Evolutionary conservation across 2,329 filamentous ascomycete species (phyloP).

Genomic region (Aureobasidium musti): DNA sequence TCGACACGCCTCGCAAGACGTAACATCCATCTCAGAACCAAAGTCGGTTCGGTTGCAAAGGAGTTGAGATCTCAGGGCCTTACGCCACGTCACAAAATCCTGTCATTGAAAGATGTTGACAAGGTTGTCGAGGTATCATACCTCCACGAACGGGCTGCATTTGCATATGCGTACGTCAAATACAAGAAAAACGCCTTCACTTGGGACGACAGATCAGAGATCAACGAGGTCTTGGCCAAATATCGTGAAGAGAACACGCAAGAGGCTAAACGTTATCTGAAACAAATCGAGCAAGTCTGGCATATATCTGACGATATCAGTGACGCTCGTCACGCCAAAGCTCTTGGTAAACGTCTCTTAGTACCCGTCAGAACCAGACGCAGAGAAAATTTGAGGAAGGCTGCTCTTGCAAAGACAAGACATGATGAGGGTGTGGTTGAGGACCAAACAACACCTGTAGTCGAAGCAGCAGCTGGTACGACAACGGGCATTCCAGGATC

Average conservation of each 20-base stretch:
- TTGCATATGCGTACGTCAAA: slow-evolving; percentile 22
- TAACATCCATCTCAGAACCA: background rate
- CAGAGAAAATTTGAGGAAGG: background rate
- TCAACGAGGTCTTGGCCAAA: background rate
- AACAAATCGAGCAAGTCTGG: background rate
- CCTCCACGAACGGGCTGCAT: background rate
- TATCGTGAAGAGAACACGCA: background rate
- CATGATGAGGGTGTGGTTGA: background rate
- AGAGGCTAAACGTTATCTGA: background rate
- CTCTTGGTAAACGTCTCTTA: slow-evolving; percentile 1
- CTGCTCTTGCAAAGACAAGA: slow-evolving; percentile 7
- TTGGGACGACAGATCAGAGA: background rate
- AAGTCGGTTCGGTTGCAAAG: background rate
- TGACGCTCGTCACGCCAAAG: background rate
- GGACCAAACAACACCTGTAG: background rate
- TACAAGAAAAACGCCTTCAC: slow-evolving; percentile 9
- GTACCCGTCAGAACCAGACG: slow-evolving; percentile 6
- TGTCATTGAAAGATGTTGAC: background rate
- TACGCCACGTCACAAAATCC: background rate
- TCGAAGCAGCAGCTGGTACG: background rate
- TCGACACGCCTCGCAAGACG: background rate
- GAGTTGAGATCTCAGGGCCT: background rate
- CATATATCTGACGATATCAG: background rate
- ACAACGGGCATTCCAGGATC: background rate
- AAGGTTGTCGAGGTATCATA: background rate